Base-by-base conservation (phyloP, 257 asterid species). In the Plantago ovata region DNA sequence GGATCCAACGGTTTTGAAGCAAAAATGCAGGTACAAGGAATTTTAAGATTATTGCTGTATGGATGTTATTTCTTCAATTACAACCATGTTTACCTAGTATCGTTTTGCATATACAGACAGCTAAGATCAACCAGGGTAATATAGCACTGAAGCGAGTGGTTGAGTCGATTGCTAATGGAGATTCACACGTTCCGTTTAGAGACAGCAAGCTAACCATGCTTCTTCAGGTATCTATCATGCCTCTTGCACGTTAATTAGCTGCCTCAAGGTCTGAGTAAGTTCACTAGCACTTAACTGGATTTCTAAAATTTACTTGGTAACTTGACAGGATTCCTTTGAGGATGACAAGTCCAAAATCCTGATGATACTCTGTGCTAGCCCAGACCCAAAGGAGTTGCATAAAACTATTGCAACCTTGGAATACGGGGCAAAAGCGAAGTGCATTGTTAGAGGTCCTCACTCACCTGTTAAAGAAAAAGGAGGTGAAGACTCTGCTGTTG, bases 201-300 rank as follows among this genome's bases (percentile, higher is more conserved):
- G 99, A 93, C 56, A 93, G 99, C 89, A 93, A 93, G 80, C 62
- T 93, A 40, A 93, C 99, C 14, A 93, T 93, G 99, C 97, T 93
- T 79, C 89, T 93, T 52, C 99, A 93, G 95, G 98, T 88, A 46
- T 3, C 2, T 53, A 36, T 15, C 9, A 18, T 50, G 24, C 38
- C 22, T 13, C 15, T 24, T 33, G 40, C 56, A 43, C 14, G 9
- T 40, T 0, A 19, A 45, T 38, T 28, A 15, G 19, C 32, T 40
- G 53, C 36, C 2, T 28, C 36, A 28, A 28, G 7, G 36, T 48
- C 49, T 18, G 40, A 38, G 60, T 18, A 11, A n/a, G 45, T 33
- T 42, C 49, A 11, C 15, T 43, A 19, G 33, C 16, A 15, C 1
- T 63, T 20, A 38, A n/a, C 8, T 47, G 46, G n/a, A 19, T 15